A percentile compares a stretch with the other conserved stretches of the same genome.
phyloP scores from a whole-genome alignment of 208 protist species.

The Blechomonas ayalai region DNA sequence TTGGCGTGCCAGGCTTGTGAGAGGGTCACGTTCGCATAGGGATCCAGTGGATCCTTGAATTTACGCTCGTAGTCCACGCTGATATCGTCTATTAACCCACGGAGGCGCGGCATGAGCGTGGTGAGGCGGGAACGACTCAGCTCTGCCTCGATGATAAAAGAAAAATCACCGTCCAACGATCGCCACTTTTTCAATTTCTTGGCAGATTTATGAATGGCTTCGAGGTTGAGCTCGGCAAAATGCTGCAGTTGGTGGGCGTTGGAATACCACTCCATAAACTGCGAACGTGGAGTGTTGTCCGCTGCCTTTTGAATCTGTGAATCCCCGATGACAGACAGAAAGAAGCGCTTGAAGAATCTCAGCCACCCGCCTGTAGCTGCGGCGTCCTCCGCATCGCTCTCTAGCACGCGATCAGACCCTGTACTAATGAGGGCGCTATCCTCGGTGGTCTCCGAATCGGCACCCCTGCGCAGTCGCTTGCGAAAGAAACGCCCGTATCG shows the following conservation, averaged over 20 bases:
- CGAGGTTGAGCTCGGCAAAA: constrained; percentile 86
- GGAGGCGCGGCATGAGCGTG: constrained; percentile 61
- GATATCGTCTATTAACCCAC: constrained; percentile 55
- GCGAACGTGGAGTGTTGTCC: constrained; percentile 56
- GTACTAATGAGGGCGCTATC: constrained; percentile 24
- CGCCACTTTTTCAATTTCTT: constrained; percentile 89
- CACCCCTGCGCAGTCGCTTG: constrained; percentile 19
- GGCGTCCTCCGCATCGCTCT: constrained; percentile 9
- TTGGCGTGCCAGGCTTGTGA: constrained; percentile 63
- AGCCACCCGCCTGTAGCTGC: constrained; percentile 14
- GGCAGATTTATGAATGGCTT: constrained; percentile 76
- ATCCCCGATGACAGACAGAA: constrained; percentile 78
- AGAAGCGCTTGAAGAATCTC: constrained; percentile 44
- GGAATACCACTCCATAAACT: constrained; percentile 85
- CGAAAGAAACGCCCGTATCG: constrained; percentile 45
- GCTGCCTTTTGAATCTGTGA: constrained; percentile 38
- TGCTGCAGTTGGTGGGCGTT: constrained; percentile 84
- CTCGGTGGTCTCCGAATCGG: constrained; percentile 2
- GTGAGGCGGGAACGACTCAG: constrained; percentile 63
- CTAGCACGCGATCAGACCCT: constrained; percentile 15
- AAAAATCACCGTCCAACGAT: constrained; percentile 57
- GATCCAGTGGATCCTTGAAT: constrained; percentile 75
- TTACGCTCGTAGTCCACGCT: constrained; percentile 79
- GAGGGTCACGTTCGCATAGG: constrained; percentile 66
- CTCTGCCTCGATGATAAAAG: constrained; percentile 63